Base-by-base conservation (phyloP, 768 basidiomycete genomes). In the Galerina marginata region DNA sequence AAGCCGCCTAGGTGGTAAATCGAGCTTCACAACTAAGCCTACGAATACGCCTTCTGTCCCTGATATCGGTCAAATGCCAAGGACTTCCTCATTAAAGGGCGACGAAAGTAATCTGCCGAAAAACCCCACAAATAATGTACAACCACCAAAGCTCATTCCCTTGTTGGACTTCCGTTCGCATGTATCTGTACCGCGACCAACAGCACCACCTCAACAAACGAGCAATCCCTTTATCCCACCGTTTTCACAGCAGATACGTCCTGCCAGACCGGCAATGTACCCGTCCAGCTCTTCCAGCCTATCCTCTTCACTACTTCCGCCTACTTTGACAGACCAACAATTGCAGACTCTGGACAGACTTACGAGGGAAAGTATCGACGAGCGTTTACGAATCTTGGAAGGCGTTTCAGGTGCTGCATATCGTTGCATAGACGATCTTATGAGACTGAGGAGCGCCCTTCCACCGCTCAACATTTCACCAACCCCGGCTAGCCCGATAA, bases 311-410 rank as follows among this genome's bases (percentile, higher is more conserved):
- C 71, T 59, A 26, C 71, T 59, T 33, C 86, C 86, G 20, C 71
- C 79, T 9, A 76, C 75, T 37, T 67, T 86, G 57, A 86, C 81
- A 5, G 85, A 86, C 14, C 83, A 84, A 42, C 90, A 93, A 66
- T 77, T 95, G 11, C 76, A 81, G 15, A 74, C 80, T 16, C 75
- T 94, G 73, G 91, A 94, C 63, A 75, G 67, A 26, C 69, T 89
- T 40, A 93, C 92, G 26, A 79, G 91, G 55, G 90, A 92, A 64
- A 90, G 90, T 6, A 90, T 97, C 50, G 92, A 95, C 64, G 93
- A 95, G 67, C 84, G 93, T 56, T 74, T 98, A 61, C 81, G 86
- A 44, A 82, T 93, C 40, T 75, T 98, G 39, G 89, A 94, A 74
- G 83, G 86, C 15, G 89, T 96, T 40, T 92, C 93, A 40, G 79